These are phyloP conservation scores for Diaporthe humulicola DNA, from an alignment of 2,329 filamentous ascomycete genomes.

Conservation along the genomic window DNA sequence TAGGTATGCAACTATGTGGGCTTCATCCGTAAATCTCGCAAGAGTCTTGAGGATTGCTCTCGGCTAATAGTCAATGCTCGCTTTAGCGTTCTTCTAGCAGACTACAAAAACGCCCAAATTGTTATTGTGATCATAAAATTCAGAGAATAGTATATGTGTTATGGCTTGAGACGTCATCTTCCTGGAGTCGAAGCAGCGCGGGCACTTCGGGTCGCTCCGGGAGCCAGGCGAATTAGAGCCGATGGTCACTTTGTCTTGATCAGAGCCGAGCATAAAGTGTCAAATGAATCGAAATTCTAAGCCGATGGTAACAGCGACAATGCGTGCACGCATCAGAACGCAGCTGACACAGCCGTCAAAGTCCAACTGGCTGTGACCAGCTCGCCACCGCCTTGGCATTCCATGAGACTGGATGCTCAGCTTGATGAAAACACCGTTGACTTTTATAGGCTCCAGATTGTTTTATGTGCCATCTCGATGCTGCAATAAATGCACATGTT, in stretches of 20 bases:
- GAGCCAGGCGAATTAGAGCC: not conserved
- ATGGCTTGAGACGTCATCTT: not conserved
- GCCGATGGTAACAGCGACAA: not conserved
- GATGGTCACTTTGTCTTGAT: not conserved
- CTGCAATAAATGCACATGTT: not conserved
- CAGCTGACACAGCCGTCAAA: not conserved
- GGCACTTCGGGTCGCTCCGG: not conserved
- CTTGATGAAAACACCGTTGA: not conserved
- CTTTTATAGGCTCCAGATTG: not conserved
- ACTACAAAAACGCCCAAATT: not conserved
- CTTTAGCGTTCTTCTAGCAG: not conserved
- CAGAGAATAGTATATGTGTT: not conserved
- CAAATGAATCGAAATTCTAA: no score
- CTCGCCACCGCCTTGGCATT: not conserved
- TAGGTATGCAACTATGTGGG: no score
- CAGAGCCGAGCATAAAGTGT: not conserved
- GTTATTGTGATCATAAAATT: not conserved
- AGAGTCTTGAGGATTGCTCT: not conserved
- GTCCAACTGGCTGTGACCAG: not conserved
- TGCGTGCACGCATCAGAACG: not conserved
- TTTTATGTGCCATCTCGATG: not conserved
- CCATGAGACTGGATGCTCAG: not conserved
- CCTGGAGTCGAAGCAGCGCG: not conserved
- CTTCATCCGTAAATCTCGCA: not conserved
- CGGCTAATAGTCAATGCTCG: not conserved